Evolutionary conservation across 352 stramenopile species (phyloP), one percentile per base, ranked within the genome.

Genomic region (Blastocystis sp.): DNA sequence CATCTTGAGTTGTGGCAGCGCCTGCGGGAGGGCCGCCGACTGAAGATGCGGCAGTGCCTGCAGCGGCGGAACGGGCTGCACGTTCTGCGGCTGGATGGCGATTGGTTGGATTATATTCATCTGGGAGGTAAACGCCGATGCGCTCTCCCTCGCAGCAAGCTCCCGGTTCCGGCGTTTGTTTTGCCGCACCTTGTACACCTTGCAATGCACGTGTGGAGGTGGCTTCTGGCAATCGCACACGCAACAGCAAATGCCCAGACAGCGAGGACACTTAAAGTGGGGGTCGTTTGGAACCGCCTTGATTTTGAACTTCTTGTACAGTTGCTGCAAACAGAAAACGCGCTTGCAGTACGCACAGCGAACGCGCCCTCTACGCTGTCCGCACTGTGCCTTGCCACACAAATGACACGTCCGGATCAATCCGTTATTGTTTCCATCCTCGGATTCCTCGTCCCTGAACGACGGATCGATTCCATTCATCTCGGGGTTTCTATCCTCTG

Each of bases 281-380:
- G 14, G 28, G 66, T 88, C 78, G 34, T 77, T 71, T 21, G 53
- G 21, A 76, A 43, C 61, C 34, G 67, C 40, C 11, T 43, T 28
- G 34, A 88, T 88, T 28, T 78, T 66, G 67, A 88, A 88, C 43
- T 88, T 88, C 34, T 79, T 88, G 43, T 77, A 79, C 43, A 88
- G 34, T n/a, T 88, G 78, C 43, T 88, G 78, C 28, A 88, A 45
- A 52, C 78, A 88, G 43, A 88, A 88, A 34, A 88, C 67, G 19
- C 67, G 64, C 19, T 79, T 88, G 56, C 78, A 88, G 53, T 78
- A 79, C 19, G 67, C 78, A 78, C 78, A 88, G 2, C 67, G 78
- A 28, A 88, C 67, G 19, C 78, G 64, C 11, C 78, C 78, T 48
- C 48, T 74, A 9, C 78, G n/a, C 34, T 88, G 78, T 52, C 78